A percentile compares a stretch with the other conserved stretches of the same genome.
Evolutionary conservation across 1,284 basidiomycete species (phyloP).

Genomic region (Phylloporus sp.): DNA sequence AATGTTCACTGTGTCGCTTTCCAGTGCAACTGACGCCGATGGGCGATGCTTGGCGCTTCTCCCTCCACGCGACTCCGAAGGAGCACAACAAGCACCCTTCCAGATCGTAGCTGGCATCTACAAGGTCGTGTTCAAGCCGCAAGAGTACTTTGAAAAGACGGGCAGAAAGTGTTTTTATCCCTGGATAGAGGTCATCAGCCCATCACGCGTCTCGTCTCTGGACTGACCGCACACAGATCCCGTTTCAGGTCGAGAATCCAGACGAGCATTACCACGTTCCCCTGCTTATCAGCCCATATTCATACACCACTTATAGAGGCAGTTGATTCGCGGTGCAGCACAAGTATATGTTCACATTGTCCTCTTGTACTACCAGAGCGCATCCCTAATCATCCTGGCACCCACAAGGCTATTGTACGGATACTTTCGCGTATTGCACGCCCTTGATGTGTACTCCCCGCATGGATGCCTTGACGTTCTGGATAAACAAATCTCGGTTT

Average conservation of each 20-base stretch:
- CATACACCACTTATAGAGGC: constrained; percentile 92
- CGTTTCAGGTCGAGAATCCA: constrained; percentile 74
- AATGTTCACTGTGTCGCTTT: constrained; percentile 2
- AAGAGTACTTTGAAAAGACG: constrained; percentile 77
- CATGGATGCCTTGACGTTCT: constrained; percentile 88
- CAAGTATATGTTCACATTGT: constrained; percentile 12
- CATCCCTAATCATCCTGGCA: constrained; percentile 7
- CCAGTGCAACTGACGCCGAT: constrained; percentile 80
- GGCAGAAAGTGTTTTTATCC: constrained; percentile 84
- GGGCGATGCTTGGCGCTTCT: constrained; percentile 82
- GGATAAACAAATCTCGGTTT: constrained; percentile 81
- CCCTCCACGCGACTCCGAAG: constrained; percentile 56
- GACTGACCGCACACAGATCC: constrained; percentile 60
- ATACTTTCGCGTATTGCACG: constrained; percentile 80
- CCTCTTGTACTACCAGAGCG: constrained; percentile 10
- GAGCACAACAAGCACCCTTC: constrained; percentile 49
- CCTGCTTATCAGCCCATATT: constrained; percentile 89
- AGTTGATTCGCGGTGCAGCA: constrained; percentile 52
- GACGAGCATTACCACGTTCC: constrained; percentile 91
- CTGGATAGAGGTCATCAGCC: constrained; percentile 75
- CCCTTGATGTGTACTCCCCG: constrained; percentile 79
- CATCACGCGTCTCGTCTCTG: constrained; percentile 12
- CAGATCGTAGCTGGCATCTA: constrained; percentile 69
- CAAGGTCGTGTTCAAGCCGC: constrained; percentile 86
- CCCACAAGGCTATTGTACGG: constrained; percentile 47